A percentile compares a stretch with the other conserved stretches of the same genome.
Evolutionary conservation across 805 yeast genomes (phyloP).

Genomic region (Candida nemodendra): DNA sequence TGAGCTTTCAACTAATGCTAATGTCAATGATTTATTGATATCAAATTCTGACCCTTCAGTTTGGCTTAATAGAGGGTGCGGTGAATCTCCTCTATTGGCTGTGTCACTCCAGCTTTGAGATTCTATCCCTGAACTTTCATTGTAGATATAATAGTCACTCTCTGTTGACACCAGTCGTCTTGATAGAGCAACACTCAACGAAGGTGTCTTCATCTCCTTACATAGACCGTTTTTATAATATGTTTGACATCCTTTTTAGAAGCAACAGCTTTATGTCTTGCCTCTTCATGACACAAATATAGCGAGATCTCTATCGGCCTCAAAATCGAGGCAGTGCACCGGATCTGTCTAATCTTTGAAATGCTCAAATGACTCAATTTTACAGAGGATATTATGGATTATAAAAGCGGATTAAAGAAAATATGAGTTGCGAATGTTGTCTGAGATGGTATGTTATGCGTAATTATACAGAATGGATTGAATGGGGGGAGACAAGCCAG

Average conservation of each 20-base stretch:
- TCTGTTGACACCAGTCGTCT: slow-evolving; percentile 8
- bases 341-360: too few relatives aligned
- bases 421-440: not conserved
- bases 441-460: slow-evolving; percentile 5
- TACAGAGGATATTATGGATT: too few relatives aligned
- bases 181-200: slow-evolving; percentile 12
- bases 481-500: not conserved
- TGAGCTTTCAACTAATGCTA: slow-evolving; percentile 4
- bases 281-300: too few relatives aligned
- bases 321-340: too few relatives aligned
- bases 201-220: slow-evolving; percentile 16
- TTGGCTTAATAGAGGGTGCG: not conserved
- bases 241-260: too few relatives aligned
- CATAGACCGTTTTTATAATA: too few relatives aligned
- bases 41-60: slow-evolving; percentile 4
- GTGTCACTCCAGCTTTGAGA: not conserved
- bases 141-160: slow-evolving; percentile 3
- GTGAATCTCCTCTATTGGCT: not conserved
- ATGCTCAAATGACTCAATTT: too few relatives aligned
- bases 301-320: too few relatives aligned
- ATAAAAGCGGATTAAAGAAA: too few relatives aligned
- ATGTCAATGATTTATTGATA: slow-evolving; percentile 3
- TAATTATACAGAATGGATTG: slow-evolving; percentile 5
- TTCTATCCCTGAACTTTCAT: not conserved
- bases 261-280: too few relatives aligned